Evolutionary conservation across 768 basidiomycete genomes (phyloP), one percentile per base, ranked within the genome.

Genomic region (Boletellus ananiceps): DNA sequence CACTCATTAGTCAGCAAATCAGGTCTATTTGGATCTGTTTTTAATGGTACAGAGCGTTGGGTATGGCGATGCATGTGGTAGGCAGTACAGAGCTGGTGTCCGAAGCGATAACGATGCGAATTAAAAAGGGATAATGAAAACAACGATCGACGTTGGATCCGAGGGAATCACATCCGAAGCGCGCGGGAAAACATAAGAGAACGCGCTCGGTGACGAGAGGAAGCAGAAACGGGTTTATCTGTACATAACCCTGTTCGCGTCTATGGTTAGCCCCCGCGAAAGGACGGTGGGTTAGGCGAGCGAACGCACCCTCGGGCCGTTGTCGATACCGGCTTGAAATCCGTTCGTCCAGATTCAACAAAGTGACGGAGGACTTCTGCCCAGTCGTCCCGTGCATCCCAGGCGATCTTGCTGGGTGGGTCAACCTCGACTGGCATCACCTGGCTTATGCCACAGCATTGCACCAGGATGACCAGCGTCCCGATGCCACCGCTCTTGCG

Each of bases 401-500:
- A 90, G 31, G 80, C 72, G 59, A 89, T 88, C 58, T 82, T 85
- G 50, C 76, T 71, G 1, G 86, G 88, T 7, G 84, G 80, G 65
- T 91, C 88, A 44, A 90, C 84, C 63, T 91, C 88, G 54, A 90
- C 86, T 29, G 88, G 88, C 83, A 90, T 86, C 55, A 91, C 87
- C 59, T 91, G 86, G 60, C 81, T 82, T 59, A 88, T 76, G 19
- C 76, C 74, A 33, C 80, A 84, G 59, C 88, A 89, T 60, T 90
- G 86, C 50, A 91, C 75, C 63, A 90, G 73, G 65, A 91, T 76
- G 44, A 90, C 75, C 2, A 84, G 74, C 4, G 84, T 80, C 16
- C 88, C 88, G 56, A 90, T 83, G 12, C 88, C 88, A 12, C 88
- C 88, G 57, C 67, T 78, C 31, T 78, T 77, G 23, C 88, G 79